Evolutionary conservation across 176 grass and related monocot species (phyloP).

Genomic region (Aegilops bicornis): DNA sequence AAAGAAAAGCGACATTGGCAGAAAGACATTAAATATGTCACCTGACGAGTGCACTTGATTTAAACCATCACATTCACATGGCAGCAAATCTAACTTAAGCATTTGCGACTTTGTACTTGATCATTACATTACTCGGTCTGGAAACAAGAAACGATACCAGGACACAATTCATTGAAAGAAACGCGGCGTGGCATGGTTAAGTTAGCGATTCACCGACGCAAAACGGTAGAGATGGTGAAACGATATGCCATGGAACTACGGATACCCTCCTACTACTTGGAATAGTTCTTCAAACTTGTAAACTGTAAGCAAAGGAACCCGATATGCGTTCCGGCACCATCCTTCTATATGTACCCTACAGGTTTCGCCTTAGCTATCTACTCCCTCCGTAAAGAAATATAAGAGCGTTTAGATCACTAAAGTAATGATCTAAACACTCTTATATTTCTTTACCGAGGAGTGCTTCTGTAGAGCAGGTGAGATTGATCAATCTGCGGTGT

Average conservation of each 20-base stretch:
- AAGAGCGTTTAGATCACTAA: too few relatives aligned
- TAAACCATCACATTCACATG: neutral
- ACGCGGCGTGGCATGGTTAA: neutral
- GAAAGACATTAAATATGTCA: too few relatives aligned
- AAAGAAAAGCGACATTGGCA: too few relatives aligned
- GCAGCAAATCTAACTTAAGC: neutral
- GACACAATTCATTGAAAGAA: too few relatives aligned
- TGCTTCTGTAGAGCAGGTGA: neutral
- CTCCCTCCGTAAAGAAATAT: too few relatives aligned
- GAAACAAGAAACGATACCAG: too few relatives aligned
- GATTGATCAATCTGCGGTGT: constrained; percentile 49
- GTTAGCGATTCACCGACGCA: neutral
- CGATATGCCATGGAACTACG: neutral
- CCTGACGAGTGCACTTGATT: too few relatives aligned
- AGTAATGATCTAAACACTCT: too few relatives aligned
- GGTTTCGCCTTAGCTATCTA: too few relatives aligned
- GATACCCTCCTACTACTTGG: neutral
- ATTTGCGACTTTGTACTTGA: neutral
- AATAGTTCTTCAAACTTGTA: neutral
- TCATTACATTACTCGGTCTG: neutral
- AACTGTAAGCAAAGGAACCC: constrained; percentile 16
- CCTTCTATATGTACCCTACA: neutral
- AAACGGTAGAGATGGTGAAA: neutral
- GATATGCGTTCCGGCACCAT: neutral
- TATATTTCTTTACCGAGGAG: too few relatives aligned